Percentiles rank a stretch among this genome's conserved stretches.
Evolutionary conservation across 2,329 filamentous ascomycete species (phyloP).

Genomic region (Beauveria brongniartii): DNA sequence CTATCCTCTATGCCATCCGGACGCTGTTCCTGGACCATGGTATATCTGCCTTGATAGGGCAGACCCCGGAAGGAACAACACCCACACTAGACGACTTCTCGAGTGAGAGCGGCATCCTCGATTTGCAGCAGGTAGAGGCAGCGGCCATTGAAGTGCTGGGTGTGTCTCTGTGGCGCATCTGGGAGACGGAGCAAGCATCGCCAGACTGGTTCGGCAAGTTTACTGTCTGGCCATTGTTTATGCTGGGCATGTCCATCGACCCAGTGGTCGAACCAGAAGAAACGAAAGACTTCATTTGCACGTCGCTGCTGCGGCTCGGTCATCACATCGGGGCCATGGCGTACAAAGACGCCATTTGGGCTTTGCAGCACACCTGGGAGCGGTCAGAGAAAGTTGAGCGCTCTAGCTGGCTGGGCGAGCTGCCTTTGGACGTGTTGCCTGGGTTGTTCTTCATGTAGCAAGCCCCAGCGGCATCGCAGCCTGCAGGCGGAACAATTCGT

Average conservation of each 20-base stretch:
- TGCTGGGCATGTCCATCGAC: slow-evolving; percentile 8
- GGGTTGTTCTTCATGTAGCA: slow-evolving; percentile 6
- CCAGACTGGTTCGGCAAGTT: slow-evolving; percentile 11
- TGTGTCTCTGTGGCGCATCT: slow-evolving; percentile 1
- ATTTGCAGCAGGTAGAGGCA: background rate
- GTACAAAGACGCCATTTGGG: slow-evolving; percentile 5
- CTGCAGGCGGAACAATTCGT: background rate
- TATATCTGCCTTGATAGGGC: background rate
- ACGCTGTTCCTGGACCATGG: slow-evolving; percentile 12
- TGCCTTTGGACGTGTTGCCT: slow-evolving; percentile 4
- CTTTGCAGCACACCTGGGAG: slow-evolving; percentile 4
- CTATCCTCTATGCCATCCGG: slow-evolving; percentile 10
- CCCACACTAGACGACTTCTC: too few species aligned
- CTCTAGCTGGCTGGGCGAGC: background rate
- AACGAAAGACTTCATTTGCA: slow-evolving; percentile 1
- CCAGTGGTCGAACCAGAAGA: background rate
- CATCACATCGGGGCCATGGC: slow-evolving; percentile 6
- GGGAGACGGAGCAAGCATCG: background rate
- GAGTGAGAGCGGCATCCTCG: background rate
- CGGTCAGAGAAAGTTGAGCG: background rate
- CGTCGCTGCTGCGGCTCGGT: slow-evolving; percentile 2
- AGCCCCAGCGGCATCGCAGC: background rate
- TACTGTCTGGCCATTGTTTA: slow-evolving; percentile 10
- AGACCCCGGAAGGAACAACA: too few species aligned
- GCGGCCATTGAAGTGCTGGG: background rate